Conservation (phyloP, 192 early-diverging fungal genomes). For the Backusella australiensis region DNA sequence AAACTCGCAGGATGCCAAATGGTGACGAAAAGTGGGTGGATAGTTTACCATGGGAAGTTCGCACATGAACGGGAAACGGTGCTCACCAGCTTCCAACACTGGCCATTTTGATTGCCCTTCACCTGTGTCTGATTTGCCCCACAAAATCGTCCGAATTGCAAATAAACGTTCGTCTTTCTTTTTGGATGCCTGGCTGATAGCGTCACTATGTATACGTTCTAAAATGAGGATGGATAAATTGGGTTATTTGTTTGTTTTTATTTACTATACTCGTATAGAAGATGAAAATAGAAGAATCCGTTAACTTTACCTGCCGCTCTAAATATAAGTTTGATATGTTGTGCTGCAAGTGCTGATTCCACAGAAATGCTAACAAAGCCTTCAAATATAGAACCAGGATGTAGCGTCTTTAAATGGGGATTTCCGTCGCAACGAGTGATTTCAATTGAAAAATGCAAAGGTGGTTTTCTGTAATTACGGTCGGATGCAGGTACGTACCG, state of each 20-base stretch:
- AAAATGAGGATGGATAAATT: neutral
- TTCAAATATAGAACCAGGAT: constrained; percentile 21
- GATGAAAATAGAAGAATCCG: neutral
- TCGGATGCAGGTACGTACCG: neutral
- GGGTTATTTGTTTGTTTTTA: neutral
- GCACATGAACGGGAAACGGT: constrained; percentile 28
- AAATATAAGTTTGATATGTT: constrained; percentile 27
- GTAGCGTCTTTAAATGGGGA: neutral
- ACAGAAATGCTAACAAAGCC: constrained; percentile 18
- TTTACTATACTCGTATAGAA: neutral
- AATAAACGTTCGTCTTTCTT: constrained; percentile 14
- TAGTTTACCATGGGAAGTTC: constrained; percentile 38
- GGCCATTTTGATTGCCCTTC: constrained; percentile 9
- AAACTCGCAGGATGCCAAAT: constrained; percentile 9
- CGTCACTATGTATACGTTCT: constrained; percentile 19
- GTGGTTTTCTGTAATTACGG: neutral
- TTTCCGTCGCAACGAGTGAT: neutral
- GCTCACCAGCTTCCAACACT: constrained; percentile 21
- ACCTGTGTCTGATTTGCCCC: constrained; percentile 15
- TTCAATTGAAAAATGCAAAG: neutral
- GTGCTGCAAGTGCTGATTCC: constrained; percentile 12
- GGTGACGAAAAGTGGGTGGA: constrained; percentile 17
- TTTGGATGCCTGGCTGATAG: constrained; percentile 3
- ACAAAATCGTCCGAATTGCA: constrained; percentile 25
- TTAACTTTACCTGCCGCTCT: constrained; percentile 22